Base-by-base conservation (phyloP, 1,139 yeast genomes). In the Taiozyma onychis region DNA sequence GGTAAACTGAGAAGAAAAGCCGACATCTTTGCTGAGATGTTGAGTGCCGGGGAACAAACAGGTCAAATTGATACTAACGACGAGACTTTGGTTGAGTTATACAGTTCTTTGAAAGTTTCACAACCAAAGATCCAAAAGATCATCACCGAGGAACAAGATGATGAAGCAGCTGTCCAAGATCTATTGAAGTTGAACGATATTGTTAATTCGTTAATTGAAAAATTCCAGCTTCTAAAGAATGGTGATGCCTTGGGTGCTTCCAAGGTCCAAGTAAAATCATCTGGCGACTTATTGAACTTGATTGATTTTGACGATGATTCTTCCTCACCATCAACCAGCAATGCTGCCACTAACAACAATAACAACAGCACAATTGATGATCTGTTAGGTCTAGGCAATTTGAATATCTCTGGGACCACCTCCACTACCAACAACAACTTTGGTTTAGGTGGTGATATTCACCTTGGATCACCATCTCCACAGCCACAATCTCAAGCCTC, bases 21-120 rank as follows among this genome's bases (percentile, higher is more conserved):
- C n/a, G 96, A 88, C 58, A 75, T 95, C 51, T 81, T 93, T 57
- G 86, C 86, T 50, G 98, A 93, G 62, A 91, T 93, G 97, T 75
- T 95, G 53, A 72, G 73, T 57, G 76, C 85, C 34, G 74, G 82
- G 51, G 69, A 71, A 32, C 75, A 77, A 24, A 74, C 78, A 7
- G 84, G 83, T 51, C 73, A 76, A 13, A 72, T 80, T 7, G 84
- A 83, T 55, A 74, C 80, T 32, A 69, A 77, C 22, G 83, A 81
- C 66, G 93, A 86, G 58, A 93, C 97, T 3, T 70, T 88, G 32
- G 73, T 77, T 47, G 98, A 93, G 60, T 76, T 95, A 54, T 88
- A 85, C 59, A 77, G 85, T 44, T 77, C 96, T 2, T 74, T 95
- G 57, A 90, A 88, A 66, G 83, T 84, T 48, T 83, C 97, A 28